phyloP scores from a whole-genome alignment of 2,329 filamentous ascomycete genomes.

The Aspergillus puulaauensis region DNA sequence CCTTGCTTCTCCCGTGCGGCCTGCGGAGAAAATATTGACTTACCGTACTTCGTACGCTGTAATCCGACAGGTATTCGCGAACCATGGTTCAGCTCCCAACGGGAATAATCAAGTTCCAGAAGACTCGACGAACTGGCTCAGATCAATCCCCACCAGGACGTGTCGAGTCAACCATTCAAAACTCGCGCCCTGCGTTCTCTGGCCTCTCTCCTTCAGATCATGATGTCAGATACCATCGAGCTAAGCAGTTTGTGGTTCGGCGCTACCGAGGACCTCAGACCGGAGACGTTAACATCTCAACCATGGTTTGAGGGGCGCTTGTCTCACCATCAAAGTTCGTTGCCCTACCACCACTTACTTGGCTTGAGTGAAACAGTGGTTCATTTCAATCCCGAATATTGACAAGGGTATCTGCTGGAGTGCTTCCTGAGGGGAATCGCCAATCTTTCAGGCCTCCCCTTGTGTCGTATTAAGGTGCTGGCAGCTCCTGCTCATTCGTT shows the following conservation, averaged over 20 bases:
- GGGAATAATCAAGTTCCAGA: conserved; percentile 16
- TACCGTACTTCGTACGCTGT: not conserved
- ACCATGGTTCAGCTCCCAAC: conserved; percentile 16
- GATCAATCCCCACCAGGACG: not conserved
- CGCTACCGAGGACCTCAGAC: not conserved
- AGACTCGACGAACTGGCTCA: conserved; percentile 4
- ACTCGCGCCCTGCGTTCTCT: not conserved
- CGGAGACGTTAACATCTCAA: not conserved
- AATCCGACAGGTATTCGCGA: not conserved
- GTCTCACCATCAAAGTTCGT: not conserved
- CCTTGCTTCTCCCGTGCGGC: not conserved
- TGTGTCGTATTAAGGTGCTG: not conserved
- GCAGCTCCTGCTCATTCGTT: not conserved
- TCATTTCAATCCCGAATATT: not conserved
- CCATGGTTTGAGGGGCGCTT: not conserved
- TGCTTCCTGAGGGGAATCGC: not conserved
- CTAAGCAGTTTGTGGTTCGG: not conserved
- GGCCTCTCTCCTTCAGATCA: not conserved
- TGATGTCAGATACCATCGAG: conserved; percentile 2
- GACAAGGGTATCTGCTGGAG: not conserved
- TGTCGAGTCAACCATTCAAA: not conserved
- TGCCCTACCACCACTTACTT: not conserved
- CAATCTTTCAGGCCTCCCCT: not conserved
- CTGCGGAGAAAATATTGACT: no score
- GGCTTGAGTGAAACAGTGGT: not conserved